Percentiles rank a stretch among this genome's conserved stretches.
Evolutionary conservation across 306 rosid genomes (phyloP).

Genomic region (Vigna hirtella): DNA sequence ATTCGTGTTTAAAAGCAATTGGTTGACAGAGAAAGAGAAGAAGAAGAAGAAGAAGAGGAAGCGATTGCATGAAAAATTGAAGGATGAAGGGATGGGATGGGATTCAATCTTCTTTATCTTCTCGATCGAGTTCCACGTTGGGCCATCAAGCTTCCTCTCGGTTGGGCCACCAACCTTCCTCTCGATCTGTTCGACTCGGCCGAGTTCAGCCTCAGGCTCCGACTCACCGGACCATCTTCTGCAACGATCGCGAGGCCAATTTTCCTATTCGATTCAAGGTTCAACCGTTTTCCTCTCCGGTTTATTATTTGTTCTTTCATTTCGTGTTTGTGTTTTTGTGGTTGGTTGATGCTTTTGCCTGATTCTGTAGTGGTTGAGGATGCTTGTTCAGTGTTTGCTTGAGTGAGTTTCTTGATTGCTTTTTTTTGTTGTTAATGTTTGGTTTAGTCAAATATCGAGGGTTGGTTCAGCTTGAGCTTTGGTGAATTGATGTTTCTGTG

Average conservation of each 20-base stretch:
- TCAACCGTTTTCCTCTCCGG: background rate
- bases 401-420: conserved; percentile 21
- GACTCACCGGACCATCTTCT: conserved; percentile 79
- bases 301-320: background rate
- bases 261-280: conserved; percentile 77
- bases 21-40: background rate
- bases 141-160: conserved; percentile 54
- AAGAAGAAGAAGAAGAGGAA: conserved; percentile 7
- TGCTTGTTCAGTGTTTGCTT: conserved; percentile 40
- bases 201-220: conserved; percentile 97
- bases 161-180: conserved; percentile 50
- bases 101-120: conserved; percentile 52
- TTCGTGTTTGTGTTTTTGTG: background rate
- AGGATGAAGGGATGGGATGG: conserved; percentile 83
- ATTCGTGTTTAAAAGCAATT: background rate
- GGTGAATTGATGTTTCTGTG: conserved; percentile 29
- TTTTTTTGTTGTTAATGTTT: background rate
- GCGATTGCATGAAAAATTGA: conserved; percentile 46
- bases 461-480: conserved; percentile 34
- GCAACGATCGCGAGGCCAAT: conserved; percentile 90
- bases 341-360: conserved; percentile 1
- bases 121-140: conserved; percentile 58
- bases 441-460: background rate
- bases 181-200: conserved; percentile 81
- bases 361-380: background rate